Conservation (phyloP, 2,329 filamentous ascomycete genomes). For the Hansfordia pulvinata region DNA sequence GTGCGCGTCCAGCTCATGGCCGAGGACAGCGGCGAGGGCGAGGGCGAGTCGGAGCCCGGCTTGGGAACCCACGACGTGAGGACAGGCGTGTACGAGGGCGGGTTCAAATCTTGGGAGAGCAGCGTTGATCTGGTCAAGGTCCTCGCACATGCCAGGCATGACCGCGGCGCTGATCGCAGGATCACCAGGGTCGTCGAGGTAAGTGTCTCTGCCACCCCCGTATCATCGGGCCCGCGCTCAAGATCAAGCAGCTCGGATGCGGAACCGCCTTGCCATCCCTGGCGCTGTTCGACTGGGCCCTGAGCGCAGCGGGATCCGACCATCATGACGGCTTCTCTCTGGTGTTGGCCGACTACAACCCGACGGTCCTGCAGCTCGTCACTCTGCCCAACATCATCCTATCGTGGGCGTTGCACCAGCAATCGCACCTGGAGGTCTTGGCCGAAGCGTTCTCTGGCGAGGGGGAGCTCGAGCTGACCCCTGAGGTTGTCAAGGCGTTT, state of each 20-base stretch:
- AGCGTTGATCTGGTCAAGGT: slow-evolving; percentile 67
- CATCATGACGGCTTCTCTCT: too few relatives aligned
- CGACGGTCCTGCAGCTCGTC: slow-evolving; percentile 61
- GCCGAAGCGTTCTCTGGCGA: slow-evolving; percentile 31
- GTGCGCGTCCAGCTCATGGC: slow-evolving; percentile 72
- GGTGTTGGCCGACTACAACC: slow-evolving; percentile 68
- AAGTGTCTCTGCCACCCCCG: too few relatives aligned
- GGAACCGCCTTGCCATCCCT: slow-evolving; percentile 64
- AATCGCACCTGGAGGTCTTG: slow-evolving; percentile 22
- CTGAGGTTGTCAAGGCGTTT: slow-evolving; percentile 45
- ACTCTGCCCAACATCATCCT: slow-evolving; percentile 69
- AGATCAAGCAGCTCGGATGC: slow-evolving; percentile 53
- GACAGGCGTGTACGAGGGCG: slow-evolving; percentile 73
- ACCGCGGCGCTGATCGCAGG: slow-evolving; percentile 17
- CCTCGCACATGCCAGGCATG: slow-evolving; percentile 27
- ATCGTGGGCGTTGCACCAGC: slow-evolving; percentile 43
- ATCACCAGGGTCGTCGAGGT: slow-evolving; percentile 40
- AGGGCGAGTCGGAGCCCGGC: slow-evolving; percentile 26
- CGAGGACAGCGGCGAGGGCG: slow-evolving; percentile 37
- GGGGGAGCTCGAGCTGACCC: slow-evolving; percentile 51
- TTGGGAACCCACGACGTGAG: slow-evolving; percentile 62
- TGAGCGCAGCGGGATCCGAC: slow-evolving; percentile 15
- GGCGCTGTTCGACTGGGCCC: slow-evolving; percentile 52
- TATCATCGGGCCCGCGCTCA: not conserved
- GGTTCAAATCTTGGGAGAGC: slow-evolving; percentile 86